Conservation (phyloP, 257 asterid species). For the Gentiana macrophylla region DNA sequence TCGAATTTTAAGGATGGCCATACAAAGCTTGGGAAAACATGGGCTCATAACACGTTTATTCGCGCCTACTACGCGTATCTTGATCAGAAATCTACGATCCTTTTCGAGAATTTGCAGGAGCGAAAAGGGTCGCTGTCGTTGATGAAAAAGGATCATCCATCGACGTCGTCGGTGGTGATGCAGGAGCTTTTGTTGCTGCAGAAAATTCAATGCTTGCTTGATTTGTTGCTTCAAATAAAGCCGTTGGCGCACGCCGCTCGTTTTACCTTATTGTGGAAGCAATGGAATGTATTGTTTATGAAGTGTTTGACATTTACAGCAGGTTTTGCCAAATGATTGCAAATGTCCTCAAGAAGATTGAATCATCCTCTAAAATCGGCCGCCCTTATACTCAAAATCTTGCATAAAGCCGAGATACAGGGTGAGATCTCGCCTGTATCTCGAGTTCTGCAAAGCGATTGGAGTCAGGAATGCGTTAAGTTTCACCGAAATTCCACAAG, state of each 20-base stretch:
- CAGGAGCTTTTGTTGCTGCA: slow-evolving; percentile 40
- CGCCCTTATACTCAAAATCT: slow-evolving; percentile 34
- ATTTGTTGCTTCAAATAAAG: slow-evolving; percentile 44
- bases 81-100: slow-evolving; percentile 50
- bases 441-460: slow-evolving; percentile 49
- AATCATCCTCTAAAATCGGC: slow-evolving; percentile 43
- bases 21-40: slow-evolving; percentile 15
- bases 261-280: slow-evolving; percentile 48
- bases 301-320: slow-evolving; percentile 56
- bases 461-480: slow-evolving; percentile 50
- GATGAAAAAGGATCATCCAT: not conserved
- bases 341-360: slow-evolving; percentile 34
- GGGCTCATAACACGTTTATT: slow-evolving; percentile 50
- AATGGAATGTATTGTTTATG: slow-evolving; percentile 58
- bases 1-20: slow-evolving; percentile 51
- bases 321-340: slow-evolving; percentile 59
- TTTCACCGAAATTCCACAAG: slow-evolving; percentile 34
- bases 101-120: slow-evolving; percentile 28
- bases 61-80: slow-evolving; percentile 65
- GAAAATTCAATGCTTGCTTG: slow-evolving; percentile 46
- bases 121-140: not conserved
- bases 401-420: slow-evolving; percentile 45
- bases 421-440: slow-evolving; percentile 48
- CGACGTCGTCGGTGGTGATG: slow-evolving; percentile 9
- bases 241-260: slow-evolving; percentile 35